Percentiles rank a stretch among this genome's conserved stretches.
Evolutionary conservation across 805 yeast genomes (phyloP).

Genomic region (Candida suzukii): DNA sequence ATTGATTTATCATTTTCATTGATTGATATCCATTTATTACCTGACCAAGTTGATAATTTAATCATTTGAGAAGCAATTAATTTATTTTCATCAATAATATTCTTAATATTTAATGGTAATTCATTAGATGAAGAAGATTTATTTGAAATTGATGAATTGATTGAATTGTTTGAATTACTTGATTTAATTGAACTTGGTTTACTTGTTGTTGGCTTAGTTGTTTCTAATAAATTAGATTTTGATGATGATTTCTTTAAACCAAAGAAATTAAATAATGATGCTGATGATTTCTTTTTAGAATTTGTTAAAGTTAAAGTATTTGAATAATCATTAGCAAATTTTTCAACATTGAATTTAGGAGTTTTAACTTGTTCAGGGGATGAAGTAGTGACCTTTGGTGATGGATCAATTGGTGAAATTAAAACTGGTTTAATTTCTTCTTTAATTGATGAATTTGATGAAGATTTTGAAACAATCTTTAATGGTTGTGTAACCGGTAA

Average conservation of each 20-base stretch:
- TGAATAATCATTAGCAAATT: slow-evolving; percentile 15
- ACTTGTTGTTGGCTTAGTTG: too few species aligned
- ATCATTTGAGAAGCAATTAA: slow-evolving; percentile 15
- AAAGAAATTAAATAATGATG: neutral
- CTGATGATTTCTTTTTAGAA: neutral
- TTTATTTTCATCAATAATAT: slow-evolving; percentile 1
- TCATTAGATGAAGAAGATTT: neutral
- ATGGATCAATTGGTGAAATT: neutral
- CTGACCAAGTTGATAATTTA: slow-evolving; percentile 19
- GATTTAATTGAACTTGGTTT: neutral
- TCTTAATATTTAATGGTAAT: too few species aligned
- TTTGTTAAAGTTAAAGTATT: slow-evolving; percentile 9
- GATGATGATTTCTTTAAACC: neutral
- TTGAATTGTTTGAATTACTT: neutral
- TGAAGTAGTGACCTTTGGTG: neutral
- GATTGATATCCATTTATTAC: slow-evolving; percentile 17
- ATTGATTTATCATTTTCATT: slow-evolving; percentile 4
- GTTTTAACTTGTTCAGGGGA: neutral
- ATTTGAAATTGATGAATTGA: neutral
- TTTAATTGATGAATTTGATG: neutral
- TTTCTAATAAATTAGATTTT: too few species aligned
- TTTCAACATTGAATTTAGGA: slow-evolving; percentile 13
- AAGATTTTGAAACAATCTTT: neutral
- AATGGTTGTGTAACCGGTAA: neutral
- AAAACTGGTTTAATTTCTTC: neutral